Evolutionary conservation across 2,329 filamentous ascomycete species (phyloP).

Genomic region (Colletotrichum orchidophilum): DNA sequence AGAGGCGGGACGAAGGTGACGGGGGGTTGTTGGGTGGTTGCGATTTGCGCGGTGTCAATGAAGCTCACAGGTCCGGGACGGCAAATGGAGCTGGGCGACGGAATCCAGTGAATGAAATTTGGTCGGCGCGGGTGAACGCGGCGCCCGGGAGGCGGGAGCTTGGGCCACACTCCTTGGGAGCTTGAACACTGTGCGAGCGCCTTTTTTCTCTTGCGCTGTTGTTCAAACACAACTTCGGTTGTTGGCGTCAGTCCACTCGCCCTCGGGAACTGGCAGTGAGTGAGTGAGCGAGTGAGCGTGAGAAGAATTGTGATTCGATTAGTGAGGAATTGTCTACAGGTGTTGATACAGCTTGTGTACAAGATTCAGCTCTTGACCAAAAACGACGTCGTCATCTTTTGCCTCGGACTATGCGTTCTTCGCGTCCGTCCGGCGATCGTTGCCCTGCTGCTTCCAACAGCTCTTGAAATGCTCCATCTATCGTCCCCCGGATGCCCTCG

Average conservation of each 20-base stretch:
- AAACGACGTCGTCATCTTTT: neutral
- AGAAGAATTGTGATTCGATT: neutral
- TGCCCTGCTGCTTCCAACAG: slow-evolving; percentile 92
- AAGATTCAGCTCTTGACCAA: neutral
- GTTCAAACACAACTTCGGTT: too few species aligned
- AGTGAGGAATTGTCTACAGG: neutral
- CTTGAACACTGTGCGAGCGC: slow-evolving; percentile 8
- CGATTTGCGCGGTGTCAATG: neutral
- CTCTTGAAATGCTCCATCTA: slow-evolving; percentile 90
- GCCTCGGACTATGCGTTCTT: slow-evolving; percentile 66
- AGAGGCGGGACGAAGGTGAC: too few species aligned
- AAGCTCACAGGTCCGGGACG: neutral
- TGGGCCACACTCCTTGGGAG: slow-evolving; percentile 7
- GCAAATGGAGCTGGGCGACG: slow-evolving; percentile 31
- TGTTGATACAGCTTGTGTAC: neutral
- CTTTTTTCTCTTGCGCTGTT: neutral
- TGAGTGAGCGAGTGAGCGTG: neutral
- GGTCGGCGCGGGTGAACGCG: slow-evolving; percentile 25
- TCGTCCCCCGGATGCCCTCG: neutral
- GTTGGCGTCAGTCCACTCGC: slow-evolving; percentile 4
- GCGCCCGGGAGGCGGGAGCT: slow-evolving; percentile 18
- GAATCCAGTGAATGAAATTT: slow-evolving; percentile 10
- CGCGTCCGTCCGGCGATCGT: slow-evolving; percentile 81
- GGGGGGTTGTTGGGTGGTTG: neutral
- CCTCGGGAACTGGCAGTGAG: neutral